Evolutionary conservation across 768 basidiomycete species (phyloP).

Genomic region (Dentipellis sp.): DNA sequence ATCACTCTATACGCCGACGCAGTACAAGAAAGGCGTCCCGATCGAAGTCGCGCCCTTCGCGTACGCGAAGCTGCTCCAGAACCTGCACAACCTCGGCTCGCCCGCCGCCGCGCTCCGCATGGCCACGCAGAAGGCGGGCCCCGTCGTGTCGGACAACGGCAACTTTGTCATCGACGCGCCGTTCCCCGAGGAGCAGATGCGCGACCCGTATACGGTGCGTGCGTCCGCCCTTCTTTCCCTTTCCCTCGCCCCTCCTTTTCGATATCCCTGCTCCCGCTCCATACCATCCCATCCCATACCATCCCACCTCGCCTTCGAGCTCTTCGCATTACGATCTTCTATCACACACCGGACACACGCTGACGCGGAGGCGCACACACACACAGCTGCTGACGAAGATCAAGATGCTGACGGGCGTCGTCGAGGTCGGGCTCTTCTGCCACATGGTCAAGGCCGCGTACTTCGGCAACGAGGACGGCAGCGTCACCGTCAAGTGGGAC

Average conservation of each 20-base stretch:
- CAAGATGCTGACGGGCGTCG: constrained; percentile 94
- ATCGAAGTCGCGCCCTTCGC: constrained; percentile 97
- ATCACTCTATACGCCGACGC: neutral
- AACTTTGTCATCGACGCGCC: constrained; percentile 98
- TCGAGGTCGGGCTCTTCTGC: constrained; percentile 99
- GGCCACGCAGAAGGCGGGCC: constrained; percentile 91
- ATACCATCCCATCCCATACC: too few relatives aligned
- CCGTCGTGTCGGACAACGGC: constrained; percentile 94
- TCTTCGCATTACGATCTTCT: too few relatives aligned
- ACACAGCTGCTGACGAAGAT: constrained; percentile 68
- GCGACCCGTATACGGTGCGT: constrained; percentile 52
- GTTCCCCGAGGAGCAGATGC: constrained; percentile 62
- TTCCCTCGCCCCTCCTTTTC: too few relatives aligned
- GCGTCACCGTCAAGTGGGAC: constrained; percentile 5
- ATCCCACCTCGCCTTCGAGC: too few relatives aligned
- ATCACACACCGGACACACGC: neutral
- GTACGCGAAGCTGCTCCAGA: constrained; percentile 78
- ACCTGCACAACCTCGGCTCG: constrained; percentile 54
- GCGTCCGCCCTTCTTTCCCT: neutral
- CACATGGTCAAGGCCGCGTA: constrained; percentile 92
- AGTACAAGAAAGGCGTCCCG: constrained; percentile 88
- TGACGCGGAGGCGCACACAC: neutral
- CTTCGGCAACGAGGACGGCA: constrained; percentile 73
- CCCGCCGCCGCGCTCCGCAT: constrained; percentile 78
- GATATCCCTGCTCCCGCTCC: too few relatives aligned